Evolutionary conservation across 208 protist genomes (phyloP).

Genomic region (Acanthamoeba lenticulata): DNA sequence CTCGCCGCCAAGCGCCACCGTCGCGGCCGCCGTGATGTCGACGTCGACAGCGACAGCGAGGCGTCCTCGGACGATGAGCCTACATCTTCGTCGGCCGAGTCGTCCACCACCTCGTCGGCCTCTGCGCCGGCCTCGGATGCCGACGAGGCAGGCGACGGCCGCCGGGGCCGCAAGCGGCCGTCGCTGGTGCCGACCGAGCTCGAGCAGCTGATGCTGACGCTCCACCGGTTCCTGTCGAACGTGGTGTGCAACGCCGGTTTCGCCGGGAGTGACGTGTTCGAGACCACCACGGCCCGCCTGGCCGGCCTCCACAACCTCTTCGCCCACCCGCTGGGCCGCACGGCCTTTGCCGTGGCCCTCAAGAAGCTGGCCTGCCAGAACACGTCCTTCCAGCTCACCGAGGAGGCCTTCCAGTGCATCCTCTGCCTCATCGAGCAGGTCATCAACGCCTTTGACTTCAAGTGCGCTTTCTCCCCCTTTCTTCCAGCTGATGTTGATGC

Average conservation of each 20-base stretch:
- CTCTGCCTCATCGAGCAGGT: constrained; percentile 56
- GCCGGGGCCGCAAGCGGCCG: background rate
- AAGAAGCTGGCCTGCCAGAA: constrained; percentile 54
- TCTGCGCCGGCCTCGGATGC: background rate
- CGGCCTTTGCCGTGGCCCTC: constrained; percentile 35
- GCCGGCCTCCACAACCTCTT: background rate
- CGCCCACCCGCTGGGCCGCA: constrained; percentile 42
- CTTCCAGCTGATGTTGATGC: background rate
- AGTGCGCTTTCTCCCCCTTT: background rate
- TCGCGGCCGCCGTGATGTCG: background rate
- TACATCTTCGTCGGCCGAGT: background rate
- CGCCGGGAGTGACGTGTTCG: constrained; percentile 40
- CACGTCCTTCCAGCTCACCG: constrained; percentile 24
- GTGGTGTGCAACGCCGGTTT: constrained; percentile 50
- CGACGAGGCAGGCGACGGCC: background rate
- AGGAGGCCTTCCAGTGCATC: constrained; percentile 52
- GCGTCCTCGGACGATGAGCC: background rate
- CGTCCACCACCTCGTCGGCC: background rate
- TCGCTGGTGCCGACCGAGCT: background rate
- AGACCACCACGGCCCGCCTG: background rate
- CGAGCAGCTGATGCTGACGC: background rate
- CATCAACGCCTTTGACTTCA: constrained; percentile 41
- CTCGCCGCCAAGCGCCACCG: background rate
- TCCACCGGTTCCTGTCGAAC: constrained; percentile 2
- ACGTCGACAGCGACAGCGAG: background rate